Evolutionary conservation across 805 yeast genomes (phyloP), one percentile per base, ranked within the genome.

Genomic region (Saccharomycodes ludwigii): DNA sequence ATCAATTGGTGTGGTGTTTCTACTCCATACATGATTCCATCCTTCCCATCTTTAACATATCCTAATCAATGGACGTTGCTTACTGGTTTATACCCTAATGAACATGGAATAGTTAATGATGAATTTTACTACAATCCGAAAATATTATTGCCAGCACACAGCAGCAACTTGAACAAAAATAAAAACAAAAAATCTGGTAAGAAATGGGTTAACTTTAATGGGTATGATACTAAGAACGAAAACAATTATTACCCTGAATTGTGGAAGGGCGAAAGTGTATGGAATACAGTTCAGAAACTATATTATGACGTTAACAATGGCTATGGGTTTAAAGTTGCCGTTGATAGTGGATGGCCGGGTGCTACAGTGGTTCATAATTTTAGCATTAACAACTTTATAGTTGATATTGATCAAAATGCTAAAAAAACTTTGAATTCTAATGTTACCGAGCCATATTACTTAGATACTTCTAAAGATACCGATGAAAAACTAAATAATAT

Each of bases 301-400:
- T 25, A 25, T 12, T 25, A 25, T 16, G 13, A 25, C 7, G 6
- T 15, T n/a, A 15, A 25, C 6, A 9, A 9, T 8, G 13, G 7
- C 12, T 9, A 79, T 37, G 76, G 74, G 5, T 66, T 77, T 2
- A 58, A 58, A 3, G 56, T 78, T 4, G 93, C 85, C 0, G 77
- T 83, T n/a, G 94, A 85, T 53, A 85, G 84, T 95, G n/a, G n/a
- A n/a, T 86, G 94, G 94, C 95, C 95, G 0, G 95, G 95, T 4
- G 15, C 28, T 14, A 10, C 10, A 10, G 18, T 25, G 11, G 28
- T 16, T 16, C 21, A 20, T 20, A 16, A 25, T 16, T n/a, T n/a
- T n/a, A n/a, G n/a, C n/a, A n/a, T n/a, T n/a, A n/a, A n/a, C n/a
- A n/a, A n/a, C n/a, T n/a, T n/a, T n/a, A n/a, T n/a, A n/a, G n/a